These are phyloP conservation scores for Sporothrix curviconia DNA, from an alignment of 2,329 filamentous ascomycete species.

Conservation along the genomic window DNA sequence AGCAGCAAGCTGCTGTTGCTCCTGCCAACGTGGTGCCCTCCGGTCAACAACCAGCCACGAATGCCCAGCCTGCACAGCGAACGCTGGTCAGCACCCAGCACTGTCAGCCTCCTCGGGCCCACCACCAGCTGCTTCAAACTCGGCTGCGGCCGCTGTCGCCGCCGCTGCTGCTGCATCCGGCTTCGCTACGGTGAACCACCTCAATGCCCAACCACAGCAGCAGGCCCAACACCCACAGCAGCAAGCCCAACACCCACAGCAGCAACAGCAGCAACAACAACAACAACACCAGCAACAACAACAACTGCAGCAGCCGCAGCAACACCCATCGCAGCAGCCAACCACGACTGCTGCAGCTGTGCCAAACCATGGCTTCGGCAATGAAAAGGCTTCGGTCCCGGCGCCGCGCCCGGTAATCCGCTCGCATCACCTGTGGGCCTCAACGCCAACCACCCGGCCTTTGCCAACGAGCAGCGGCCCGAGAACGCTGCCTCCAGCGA, in stretches of 20 bases:
- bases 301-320: background rate
- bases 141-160: slow-evolving; percentile 10
- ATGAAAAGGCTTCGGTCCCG: slow-evolving; percentile 20
- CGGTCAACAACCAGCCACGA: background rate
- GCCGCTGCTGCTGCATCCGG: slow-evolving; percentile 19
- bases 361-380: slow-evolving; percentile 6
- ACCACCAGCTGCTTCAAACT: slow-evolving; percentile 15
- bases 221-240: slow-evolving; percentile 13
- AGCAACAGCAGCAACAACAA: background rate
- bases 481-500: slow-evolving; percentile 37
- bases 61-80: background rate
- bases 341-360: slow-evolving; percentile 11
- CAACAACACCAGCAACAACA: slow-evolving; percentile 17
- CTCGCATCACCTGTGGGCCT: slow-evolving; percentile 45
- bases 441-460: slow-evolving; percentile 73
- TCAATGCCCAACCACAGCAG: slow-evolving; percentile 11
- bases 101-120: background rate
- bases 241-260: slow-evolving; percentile 9
- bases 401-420: slow-evolving; percentile 22
- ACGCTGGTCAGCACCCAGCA: slow-evolving; percentile 20
- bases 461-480: slow-evolving; percentile 72
- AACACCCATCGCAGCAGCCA: slow-evolving; percentile 11
- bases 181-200: slow-evolving; percentile 14
- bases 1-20: too few relatives aligned
- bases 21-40: slow-evolving; percentile 13